A percentile compares a stretch with the other conserved stretches of the same genome.
phyloP scores from a whole-genome alignment of 345 rosid genomes.

The Eucalyptus pumila region DNA sequence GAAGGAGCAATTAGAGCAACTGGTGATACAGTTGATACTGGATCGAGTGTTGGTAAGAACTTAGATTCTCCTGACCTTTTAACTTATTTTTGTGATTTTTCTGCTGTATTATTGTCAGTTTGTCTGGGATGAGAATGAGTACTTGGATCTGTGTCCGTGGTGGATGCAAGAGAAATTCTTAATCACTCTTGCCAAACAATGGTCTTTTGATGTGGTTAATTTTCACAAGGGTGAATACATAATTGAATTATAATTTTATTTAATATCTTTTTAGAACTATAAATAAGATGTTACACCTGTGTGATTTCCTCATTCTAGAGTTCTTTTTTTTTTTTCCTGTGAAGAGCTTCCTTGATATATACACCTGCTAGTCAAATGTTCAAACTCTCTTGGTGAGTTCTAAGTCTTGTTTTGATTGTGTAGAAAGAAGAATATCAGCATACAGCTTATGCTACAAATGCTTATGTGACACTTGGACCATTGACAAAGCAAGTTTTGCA shows the following conservation, averaged over 20 bases:
- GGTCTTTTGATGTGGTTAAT: background rate
- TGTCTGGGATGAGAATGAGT: background rate
- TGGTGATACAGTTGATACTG: conserved; percentile 52
- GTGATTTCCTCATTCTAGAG: background rate
- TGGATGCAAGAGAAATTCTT: background rate
- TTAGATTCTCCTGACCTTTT: background rate
- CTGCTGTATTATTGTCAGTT: background rate
- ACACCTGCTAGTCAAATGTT: background rate
- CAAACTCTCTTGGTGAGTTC: background rate
- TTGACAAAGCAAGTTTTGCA: conserved; percentile 60
- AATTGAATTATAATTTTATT: background rate
- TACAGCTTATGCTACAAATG: conserved; percentile 90
- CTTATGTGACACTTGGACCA: conserved; percentile 78
- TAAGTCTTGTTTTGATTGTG: background rate
- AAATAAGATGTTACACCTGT: background rate
- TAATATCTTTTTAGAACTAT: background rate
- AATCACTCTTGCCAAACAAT: background rate
- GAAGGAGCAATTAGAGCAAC: conserved; percentile 71
- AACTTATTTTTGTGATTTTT: background rate
- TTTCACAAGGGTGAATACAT: background rate
- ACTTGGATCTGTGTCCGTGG: background rate
- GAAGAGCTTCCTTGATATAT: background rate
- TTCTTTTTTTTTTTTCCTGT: background rate
- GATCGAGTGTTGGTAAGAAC: conserved; percentile 65
- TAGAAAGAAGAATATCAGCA: conserved; percentile 95